These are phyloP conservation scores for Neurospora intermedia DNA, from an alignment of 495 filamentous ascomycete genomes.

Conservation along the genomic window DNA sequence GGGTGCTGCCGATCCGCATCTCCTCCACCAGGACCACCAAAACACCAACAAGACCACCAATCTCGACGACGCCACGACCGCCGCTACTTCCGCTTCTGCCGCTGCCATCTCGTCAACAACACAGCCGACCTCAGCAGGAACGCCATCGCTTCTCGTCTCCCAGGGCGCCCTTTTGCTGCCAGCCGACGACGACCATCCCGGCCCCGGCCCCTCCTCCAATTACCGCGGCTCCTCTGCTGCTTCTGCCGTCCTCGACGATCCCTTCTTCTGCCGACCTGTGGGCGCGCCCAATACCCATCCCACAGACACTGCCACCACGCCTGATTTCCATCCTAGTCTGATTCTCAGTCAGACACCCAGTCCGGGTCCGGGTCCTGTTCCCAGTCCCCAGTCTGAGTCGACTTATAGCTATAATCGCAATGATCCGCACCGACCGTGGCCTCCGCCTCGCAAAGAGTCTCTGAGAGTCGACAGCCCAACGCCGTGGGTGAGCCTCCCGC, in stretches of 20 bases:
- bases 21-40: background rate
- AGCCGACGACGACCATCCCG: conserved; percentile 16
- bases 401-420: conserved; percentile 16
- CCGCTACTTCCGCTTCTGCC: conserved; percentile 1
- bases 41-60: background rate
- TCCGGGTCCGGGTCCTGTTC: background rate
- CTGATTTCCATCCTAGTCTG: conserved; percentile 2
- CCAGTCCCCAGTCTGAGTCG: conserved; percentile 1
- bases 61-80: conserved; percentile 1
- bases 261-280: conserved; percentile 31
- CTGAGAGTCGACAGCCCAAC: conserved; percentile 21
- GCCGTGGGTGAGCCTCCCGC: conserved; percentile 23
- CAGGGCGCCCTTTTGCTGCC: conserved; percentile 19
- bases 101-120: conserved; percentile 1
- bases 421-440: conserved; percentile 27
- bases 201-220: conserved; percentile 10
- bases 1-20: background rate
- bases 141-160: conserved; percentile 5
- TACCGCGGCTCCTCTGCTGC: conserved; percentile 29
- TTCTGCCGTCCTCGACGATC: conserved; percentile 34
- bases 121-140: conserved; percentile 7
- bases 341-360: background rate
- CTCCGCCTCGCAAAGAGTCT: conserved; percentile 31
- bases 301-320: conserved; percentile 1
- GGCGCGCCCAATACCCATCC: conserved; percentile 4